phyloP scores from a whole-genome alignment of 768 basidiomycete genomes.

The Rhodocollybia butyracea region DNA sequence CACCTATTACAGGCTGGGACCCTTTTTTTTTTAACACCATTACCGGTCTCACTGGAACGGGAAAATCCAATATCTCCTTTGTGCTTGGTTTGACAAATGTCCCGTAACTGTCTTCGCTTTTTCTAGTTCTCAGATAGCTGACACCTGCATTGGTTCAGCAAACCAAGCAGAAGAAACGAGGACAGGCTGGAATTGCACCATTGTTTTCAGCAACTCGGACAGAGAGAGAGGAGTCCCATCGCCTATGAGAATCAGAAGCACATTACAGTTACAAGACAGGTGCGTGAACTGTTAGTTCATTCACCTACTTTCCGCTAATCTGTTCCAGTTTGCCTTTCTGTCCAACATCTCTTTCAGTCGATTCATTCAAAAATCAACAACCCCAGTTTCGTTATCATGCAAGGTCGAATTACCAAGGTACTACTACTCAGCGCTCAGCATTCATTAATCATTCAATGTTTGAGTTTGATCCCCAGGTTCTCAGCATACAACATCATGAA shows the following conservation, averaged over 20 bases:
- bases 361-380: no score
- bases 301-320: slow-evolving; percentile 2
- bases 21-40: slow-evolving; percentile 98
- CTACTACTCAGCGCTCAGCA: no score
- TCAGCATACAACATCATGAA: no score
- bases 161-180: slow-evolving; percentile 99
- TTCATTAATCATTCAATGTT: no score
- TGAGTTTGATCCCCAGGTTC: no score
- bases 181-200: slow-evolving; percentile 94
- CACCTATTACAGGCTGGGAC: slow-evolving; percentile 96
- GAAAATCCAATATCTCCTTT: slow-evolving; percentile 99
- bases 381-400: slow-evolving; percentile 99
- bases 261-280: slow-evolving; percentile 95
- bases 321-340: slow-evolving; percentile 83
- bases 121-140: not conserved
- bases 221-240: slow-evolving; percentile 73
- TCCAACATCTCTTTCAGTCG: no score
- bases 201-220: slow-evolving; percentile 98
- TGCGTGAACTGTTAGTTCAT: slow-evolving; percentile 27
- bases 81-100: slow-evolving; percentile 96
- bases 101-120: slow-evolving; percentile 48
- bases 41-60: slow-evolving; percentile 92
- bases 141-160: slow-evolving; percentile 35
- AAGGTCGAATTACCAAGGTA: slow-evolving; percentile 98
- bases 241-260: slow-evolving; percentile 83